Base-by-base conservation (phyloP, 176 grass and related monocot species). In the Eragrostis nindensis region DNA sequence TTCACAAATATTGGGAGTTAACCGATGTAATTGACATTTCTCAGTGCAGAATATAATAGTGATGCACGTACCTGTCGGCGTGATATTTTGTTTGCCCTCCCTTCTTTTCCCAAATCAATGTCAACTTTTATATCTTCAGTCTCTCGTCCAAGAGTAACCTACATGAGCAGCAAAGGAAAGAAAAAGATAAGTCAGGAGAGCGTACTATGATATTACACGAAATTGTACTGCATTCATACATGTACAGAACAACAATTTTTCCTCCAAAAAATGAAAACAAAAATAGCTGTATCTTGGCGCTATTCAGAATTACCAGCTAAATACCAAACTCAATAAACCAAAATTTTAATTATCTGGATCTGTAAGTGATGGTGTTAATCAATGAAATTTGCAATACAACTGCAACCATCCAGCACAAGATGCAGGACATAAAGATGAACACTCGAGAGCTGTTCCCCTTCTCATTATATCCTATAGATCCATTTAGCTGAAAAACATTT, bases 91-190 rank as follows among this genome's bases (percentile, higher is more conserved):
- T 99, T 99, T 59, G 87, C 92, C 68, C 49, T 88, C 24, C 96
- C 96, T 90, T 99, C 96, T 88, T 92, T 93, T 86, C 86, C 91
- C 87, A 99, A 95, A 78, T 99, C 88, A 82, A 99, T 91, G 82
- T 99, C 96, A 86, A 99, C 96, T 80, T 99, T 93, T 44, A 91
- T 25, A 41, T 99, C 92, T 86, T 91, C 90, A 45, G 96, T 93
- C 59, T 90, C 92, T 84, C 96, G 93, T 91, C 96, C 96, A 80
- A 99, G 91, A 87, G 76, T 84, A 61, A 99, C 96, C 96, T 99
- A 80, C 54, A 72, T 66, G 64, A 77, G 61, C 47, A 82, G 36
- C 66, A 43, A 71, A 63, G 36, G 70, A 43, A 71, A 63, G 26
- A 74, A 64, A 64, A 70, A 63, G 32, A 74, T 66, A 74, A 49